Conservation (phyloP, 2,329 filamentous ascomycete species). For the Nigrospora sphaerica region DNA sequence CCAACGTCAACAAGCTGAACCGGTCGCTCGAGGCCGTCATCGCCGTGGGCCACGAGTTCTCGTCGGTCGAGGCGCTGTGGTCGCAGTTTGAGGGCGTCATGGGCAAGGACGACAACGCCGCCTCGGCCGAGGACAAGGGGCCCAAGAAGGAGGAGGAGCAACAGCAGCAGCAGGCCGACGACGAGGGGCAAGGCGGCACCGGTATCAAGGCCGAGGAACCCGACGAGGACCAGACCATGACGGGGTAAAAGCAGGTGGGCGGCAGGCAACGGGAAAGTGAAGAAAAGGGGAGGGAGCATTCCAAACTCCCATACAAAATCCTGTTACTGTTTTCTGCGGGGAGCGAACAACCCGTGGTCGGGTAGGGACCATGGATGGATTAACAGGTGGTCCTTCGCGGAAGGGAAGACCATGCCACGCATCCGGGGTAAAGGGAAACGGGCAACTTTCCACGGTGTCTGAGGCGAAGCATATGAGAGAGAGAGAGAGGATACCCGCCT, state of each 20-base stretch:
- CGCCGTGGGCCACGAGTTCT: constrained; percentile 92
- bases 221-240: constrained; percentile 15
- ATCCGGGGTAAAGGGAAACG: too few relatives aligned
- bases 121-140: constrained; percentile 7
- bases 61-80: constrained; percentile 95
- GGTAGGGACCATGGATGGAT: too few relatives aligned
- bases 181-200: not conserved
- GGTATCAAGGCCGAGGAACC: too few relatives aligned
- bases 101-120: constrained; percentile 50
- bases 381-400: too few relatives aligned
- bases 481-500: too few relatives aligned
- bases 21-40: constrained; percentile 87
- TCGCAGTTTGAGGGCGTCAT: constrained; percentile 96
- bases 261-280: not conserved
- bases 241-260: not conserved
- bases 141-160: constrained; percentile 8
- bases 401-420: too few relatives aligned
- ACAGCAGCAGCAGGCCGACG: not conserved
- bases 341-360: too few relatives aligned
- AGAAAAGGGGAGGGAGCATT: not conserved
- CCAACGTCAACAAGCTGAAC: constrained; percentile 94
- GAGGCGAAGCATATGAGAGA: too few relatives aligned
- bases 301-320: too few relatives aligned
- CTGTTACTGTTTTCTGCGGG: too few relatives aligned
- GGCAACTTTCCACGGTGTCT: too few relatives aligned